Percentiles rank a stretch among this genome's conserved stretches.
These are phyloP conservation scores for Sechiopsis laciniata DNA, from an alignment of 306 rosid species.

Conservation along the genomic window DNA sequence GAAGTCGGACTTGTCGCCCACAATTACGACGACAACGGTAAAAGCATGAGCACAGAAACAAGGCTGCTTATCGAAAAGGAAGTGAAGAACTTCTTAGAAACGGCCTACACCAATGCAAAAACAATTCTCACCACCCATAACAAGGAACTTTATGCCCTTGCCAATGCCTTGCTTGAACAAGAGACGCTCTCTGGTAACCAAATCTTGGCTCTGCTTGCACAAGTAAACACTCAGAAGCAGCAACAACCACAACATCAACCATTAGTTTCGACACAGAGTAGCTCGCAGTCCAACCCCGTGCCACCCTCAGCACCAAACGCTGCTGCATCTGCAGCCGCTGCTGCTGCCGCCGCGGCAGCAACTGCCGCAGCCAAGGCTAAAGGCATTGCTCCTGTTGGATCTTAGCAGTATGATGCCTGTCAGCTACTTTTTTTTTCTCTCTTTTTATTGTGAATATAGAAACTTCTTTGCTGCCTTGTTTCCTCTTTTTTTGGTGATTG, in stretches of 20 bases:
- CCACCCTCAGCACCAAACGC: slow-evolving; percentile 56
- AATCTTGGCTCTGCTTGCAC: slow-evolving; percentile 53
- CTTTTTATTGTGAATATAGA: slow-evolving; percentile 51
- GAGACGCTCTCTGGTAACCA: slow-evolving; percentile 77
- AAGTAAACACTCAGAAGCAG: slow-evolving; percentile 42
- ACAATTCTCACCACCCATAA: slow-evolving; percentile 61
- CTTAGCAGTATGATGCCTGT: slow-evolving; percentile 35
- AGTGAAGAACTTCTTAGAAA: slow-evolving; percentile 57
- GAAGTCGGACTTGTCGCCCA: slow-evolving; percentile 73
- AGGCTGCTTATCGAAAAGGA: slow-evolving; percentile 83
- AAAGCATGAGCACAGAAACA: slow-evolving; percentile 90
- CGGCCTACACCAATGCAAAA: slow-evolving; percentile 78
- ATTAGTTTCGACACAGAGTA: slow-evolving; percentile 39
- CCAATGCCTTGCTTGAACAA: slow-evolving; percentile 64
- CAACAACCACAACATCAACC: slow-evolving; percentile 31
- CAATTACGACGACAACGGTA: slow-evolving; percentile 63
- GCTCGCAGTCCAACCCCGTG: slow-evolving; percentile 46
- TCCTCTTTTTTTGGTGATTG: slow-evolving; percentile 19
- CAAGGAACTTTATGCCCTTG: slow-evolving; percentile 79
- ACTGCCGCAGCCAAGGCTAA: slow-evolving; percentile 70
- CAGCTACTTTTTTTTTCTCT: neutral
- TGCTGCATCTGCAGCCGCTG: slow-evolving; percentile 57
- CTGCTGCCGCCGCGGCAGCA: slow-evolving; percentile 57
- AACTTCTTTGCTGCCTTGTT: slow-evolving; percentile 13
- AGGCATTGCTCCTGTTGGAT: slow-evolving; percentile 64